Evolutionary conservation across 345 rosid species (phyloP).

Genomic region (Kernera saxatilis): DNA sequence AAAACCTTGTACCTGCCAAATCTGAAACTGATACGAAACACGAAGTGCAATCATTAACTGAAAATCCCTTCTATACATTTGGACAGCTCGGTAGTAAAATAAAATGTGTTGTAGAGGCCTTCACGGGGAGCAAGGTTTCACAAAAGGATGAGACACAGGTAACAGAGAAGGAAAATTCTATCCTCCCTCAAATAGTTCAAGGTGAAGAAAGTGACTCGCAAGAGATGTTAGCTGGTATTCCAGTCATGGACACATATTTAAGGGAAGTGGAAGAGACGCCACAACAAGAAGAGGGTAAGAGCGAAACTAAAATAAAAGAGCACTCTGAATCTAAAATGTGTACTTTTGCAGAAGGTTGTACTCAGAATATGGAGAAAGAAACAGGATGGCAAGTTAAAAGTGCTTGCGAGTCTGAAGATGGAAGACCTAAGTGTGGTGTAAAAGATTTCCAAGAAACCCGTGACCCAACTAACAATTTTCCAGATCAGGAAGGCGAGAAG

Average conservation of each 20-base stretch:
- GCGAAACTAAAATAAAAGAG: slow-evolving; percentile 10
- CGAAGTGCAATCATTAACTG: slow-evolving; percentile 25
- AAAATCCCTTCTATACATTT: slow-evolving; percentile 29
- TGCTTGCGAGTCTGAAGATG: slow-evolving; percentile 11
- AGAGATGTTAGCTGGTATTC: slow-evolving; percentile 20
- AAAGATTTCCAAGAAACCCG: slow-evolving; percentile 10
- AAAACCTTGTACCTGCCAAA: slow-evolving; percentile 31
- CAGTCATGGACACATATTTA: slow-evolving; percentile 26
- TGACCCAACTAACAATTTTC: slow-evolving; percentile 27
- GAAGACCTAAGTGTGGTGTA: slow-evolving; percentile 8
- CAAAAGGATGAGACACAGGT: slow-evolving; percentile 30
- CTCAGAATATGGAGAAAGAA: slow-evolving; percentile 13
- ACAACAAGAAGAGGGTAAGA: slow-evolving; percentile 29
- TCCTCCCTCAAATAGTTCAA: slow-evolving; percentile 26
- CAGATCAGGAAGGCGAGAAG: slow-evolving; percentile 34
- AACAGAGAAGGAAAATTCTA: slow-evolving; percentile 24
- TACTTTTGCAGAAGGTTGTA: slow-evolving; percentile 8
- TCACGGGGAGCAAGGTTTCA: slow-evolving; percentile 31
- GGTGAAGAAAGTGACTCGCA: slow-evolving; percentile 34
- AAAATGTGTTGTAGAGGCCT: slow-evolving; percentile 34
- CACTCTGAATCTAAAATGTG: slow-evolving; percentile 14
- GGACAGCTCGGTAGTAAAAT: slow-evolving; percentile 31
- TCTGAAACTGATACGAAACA: slow-evolving; percentile 30
- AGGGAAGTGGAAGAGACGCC: slow-evolving; percentile 33
- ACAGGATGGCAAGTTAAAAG: slow-evolving; percentile 11